Evolutionary conservation across 2,329 filamentous ascomycete species (phyloP), one percentile per base, ranked within the genome.

Genomic region (Massarina eburnea): DNA sequence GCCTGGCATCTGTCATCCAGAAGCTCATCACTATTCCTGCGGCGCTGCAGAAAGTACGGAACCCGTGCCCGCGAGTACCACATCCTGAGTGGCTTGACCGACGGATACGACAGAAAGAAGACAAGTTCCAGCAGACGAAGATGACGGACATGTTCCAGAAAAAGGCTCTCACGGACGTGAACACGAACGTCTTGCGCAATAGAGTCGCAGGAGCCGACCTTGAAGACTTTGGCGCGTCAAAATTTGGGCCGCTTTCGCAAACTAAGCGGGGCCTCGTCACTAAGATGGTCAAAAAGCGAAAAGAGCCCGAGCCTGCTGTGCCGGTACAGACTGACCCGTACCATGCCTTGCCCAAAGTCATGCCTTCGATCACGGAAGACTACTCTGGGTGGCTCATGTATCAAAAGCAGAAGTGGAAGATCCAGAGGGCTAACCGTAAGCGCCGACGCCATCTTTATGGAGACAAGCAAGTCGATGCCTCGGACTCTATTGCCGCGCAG

Each of bases 11-110:
- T 0, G 94, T 99, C 44, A 95, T 99, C 41, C 94, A 99, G 72
- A 99, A 99, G 70, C 82, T 99, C 44, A 96, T 99, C 66, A 99
- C 95, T 1, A 99, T 99, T 56, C 94, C 94, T 2, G 95, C 94
- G 14, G 94, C 95, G 3, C 78, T 99, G 40, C 94, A 99, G 67
- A 97, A 96, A 72, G 81, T 99, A 44, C 82, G 86, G 43, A 99
- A 99, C 62, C 94, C 94, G 0, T 92, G 97, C 1, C 95, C 94
- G 12, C 81, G 95, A 54, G 90, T 99, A 10, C 80, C 88, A 6
- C 95, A 99, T 72, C 94, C 94, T 0, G 95, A 99, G 43, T 99
- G 94, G 94, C 80, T 99, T 26, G 91, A 96, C 62, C 84, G 90
- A 48, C 82, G 92, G 42, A 96, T 99, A 71, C 89, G 94, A 57